These are phyloP conservation scores for Xylaria sp. DNA, from an alignment of 2,329 filamentous ascomycete genomes.

Conservation along the genomic window DNA sequence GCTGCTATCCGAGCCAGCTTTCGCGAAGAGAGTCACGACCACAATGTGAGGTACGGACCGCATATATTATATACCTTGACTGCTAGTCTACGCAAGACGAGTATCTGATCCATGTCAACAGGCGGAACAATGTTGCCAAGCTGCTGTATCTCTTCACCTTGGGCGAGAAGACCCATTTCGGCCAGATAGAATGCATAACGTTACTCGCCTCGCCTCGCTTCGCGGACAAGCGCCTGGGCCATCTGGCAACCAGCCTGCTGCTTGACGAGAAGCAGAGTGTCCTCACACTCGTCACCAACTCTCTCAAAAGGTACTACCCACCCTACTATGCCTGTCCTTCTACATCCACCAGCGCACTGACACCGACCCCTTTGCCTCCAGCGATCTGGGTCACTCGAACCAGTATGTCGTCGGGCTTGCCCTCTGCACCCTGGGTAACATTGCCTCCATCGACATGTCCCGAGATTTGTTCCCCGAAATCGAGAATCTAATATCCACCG, in stretches of 20 bases:
- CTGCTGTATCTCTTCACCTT: conserved; percentile 97
- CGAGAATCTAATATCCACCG: conserved; percentile 88
- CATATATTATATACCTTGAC: neutral
- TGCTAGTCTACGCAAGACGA: neutral
- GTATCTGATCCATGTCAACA: conserved; percentile 53
- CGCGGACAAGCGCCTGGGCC: conserved; percentile 95
- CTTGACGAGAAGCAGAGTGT: conserved; percentile 99
- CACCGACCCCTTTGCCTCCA: conserved; percentile 52
- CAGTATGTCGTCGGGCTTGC: conserved; percentile 98
- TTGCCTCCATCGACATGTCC: conserved; percentile 98
- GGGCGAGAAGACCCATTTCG: conserved; percentile 97
- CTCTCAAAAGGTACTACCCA: conserved; percentile 84
- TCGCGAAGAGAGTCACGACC: conserved; percentile 94
- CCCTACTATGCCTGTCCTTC: conserved; percentile 3
- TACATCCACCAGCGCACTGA: conserved; percentile 49
- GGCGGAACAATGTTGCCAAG: conserved; percentile 98
- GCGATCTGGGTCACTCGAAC: conserved; percentile 95
- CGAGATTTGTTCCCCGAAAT: conserved; percentile 96
- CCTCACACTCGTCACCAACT: conserved; percentile 95
- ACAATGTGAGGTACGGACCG: conserved; percentile 78
- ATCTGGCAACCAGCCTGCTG: conserved; percentile 94
- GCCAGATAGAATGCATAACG: conserved; percentile 99
- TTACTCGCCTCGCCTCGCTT: conserved; percentile 96
- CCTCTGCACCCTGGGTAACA: conserved; percentile 95
- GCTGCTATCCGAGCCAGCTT: conserved; percentile 97